Evolutionary conservation across 139 green algal genomes (phyloP).

Genomic region (Trebouxia sp.): DNA sequence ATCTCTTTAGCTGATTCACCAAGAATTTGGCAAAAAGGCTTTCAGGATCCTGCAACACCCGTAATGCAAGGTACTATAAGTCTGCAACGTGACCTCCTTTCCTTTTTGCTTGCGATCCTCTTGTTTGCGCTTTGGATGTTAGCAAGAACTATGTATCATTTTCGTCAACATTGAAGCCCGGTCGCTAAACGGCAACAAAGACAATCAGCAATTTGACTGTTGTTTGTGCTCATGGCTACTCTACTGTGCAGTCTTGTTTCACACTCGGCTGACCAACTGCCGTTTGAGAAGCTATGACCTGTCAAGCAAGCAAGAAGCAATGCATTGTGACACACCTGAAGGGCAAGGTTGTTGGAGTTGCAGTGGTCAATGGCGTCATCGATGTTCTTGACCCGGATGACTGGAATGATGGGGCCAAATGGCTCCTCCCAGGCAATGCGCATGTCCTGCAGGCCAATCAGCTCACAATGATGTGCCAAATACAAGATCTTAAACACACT

Average conservation of each 20-base stretch:
- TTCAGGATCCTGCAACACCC: slow-evolving; percentile 57
- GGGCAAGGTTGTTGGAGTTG: slow-evolving; percentile 82
- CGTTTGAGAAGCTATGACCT: no score
- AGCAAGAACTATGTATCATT: slow-evolving; percentile 54
- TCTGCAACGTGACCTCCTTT: slow-evolving; percentile 59
- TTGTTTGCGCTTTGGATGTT: slow-evolving; percentile 62
- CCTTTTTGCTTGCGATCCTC: slow-evolving; percentile 55
- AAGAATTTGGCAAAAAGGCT: slow-evolving; percentile 54
- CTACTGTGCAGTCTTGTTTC: no score
- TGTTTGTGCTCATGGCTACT: no score
- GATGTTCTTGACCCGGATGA: slow-evolving; percentile 68
- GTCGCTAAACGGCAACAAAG: no score
- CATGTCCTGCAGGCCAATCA: slow-evolving; percentile 74
- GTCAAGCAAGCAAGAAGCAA: no score
- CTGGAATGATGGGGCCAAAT: slow-evolving; percentile 93
- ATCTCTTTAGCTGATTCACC: slow-evolving; percentile 44
- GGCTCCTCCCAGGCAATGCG: slow-evolving; percentile 94
- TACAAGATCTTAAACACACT: background rate
- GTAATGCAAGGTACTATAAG: slow-evolving; percentile 61
- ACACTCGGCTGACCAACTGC: no score
- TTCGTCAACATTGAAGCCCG: slow-evolving; percentile 46
- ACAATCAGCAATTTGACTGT: no score
- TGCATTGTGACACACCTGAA: slow-evolving; percentile 58
- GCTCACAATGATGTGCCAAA: background rate
- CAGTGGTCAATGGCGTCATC: slow-evolving; percentile 86